These are phyloP conservation scores for Botrytis porri DNA, from an alignment of 2,329 filamentous ascomycete species.

Conservation along the genomic window DNA sequence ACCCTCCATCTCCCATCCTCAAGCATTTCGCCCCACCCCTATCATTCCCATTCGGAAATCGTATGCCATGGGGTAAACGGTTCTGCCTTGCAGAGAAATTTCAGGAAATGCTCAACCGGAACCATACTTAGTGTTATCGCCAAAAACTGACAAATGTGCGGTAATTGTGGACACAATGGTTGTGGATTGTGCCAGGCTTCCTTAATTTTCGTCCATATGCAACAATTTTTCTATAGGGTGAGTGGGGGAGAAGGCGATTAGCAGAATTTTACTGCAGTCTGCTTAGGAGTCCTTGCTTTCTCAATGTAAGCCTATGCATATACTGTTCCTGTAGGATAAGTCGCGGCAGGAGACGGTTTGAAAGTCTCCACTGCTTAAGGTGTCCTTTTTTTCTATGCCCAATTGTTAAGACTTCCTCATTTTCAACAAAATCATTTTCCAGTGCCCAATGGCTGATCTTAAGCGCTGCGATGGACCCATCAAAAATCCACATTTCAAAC, in stretches of 20 bases:
- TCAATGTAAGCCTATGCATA: background rate
- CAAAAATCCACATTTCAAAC: background rate
- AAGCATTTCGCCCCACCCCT: background rate
- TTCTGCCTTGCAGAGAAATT: background rate
- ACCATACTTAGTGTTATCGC: conserved; percentile 4
- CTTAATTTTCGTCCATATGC: background rate
- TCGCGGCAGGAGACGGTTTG: background rate
- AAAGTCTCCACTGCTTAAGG: background rate
- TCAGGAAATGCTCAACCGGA: background rate
- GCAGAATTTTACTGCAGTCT: background rate
- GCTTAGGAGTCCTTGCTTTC: background rate
- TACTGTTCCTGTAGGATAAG: background rate
- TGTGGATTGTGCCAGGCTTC: conserved; percentile 14
- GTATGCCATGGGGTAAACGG: background rate
- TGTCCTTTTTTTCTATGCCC: background rate
- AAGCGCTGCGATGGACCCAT: background rate
- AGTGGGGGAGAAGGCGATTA: background rate
- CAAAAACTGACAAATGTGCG: conserved; percentile 14
- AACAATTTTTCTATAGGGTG: background rate
- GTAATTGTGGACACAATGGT: conserved; percentile 15
- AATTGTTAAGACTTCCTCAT: background rate
- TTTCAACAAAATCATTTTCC: background rate
- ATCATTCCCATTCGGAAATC: background rate
- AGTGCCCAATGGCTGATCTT: background rate
- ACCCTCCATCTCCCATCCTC: background rate